Percentiles rank a stretch among this genome's conserved stretches.
Conservation (phyloP, 192 early-diverging fungal genomes). For the Coemansia sp. region DNA sequence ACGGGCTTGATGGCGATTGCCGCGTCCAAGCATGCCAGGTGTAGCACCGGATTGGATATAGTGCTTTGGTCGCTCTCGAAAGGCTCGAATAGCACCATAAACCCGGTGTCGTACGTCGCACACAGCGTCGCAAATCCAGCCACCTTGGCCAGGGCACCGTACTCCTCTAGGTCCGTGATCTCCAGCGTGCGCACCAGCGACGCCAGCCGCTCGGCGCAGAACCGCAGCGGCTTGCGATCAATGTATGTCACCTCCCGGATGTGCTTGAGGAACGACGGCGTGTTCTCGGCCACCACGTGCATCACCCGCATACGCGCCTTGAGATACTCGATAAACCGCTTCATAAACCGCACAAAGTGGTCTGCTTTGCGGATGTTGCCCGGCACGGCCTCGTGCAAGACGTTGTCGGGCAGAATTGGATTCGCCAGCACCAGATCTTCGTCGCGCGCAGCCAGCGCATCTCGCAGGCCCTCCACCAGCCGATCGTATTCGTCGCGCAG, state of each 20-base stretch:
- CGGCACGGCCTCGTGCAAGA: constrained; percentile 89
- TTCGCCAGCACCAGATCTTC: constrained; percentile 89
- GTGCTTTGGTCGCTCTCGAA: constrained; percentile 90
- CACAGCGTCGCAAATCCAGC: constrained; percentile 93
- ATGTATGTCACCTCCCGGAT: constrained; percentile 93
- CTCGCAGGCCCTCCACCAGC: constrained; percentile 84
- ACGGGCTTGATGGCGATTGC: constrained; percentile 95
- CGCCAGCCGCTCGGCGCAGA: constrained; percentile 88
- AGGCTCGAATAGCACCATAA: constrained; percentile 93
- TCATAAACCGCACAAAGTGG: constrained; percentile 95
- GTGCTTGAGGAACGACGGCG: constrained; percentile 88
- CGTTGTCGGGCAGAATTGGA: constrained; percentile 90
- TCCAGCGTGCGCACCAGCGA: constrained; percentile 90
- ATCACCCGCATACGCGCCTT: constrained; percentile 95
- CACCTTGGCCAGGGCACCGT: constrained; percentile 74
- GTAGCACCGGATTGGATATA: constrained; percentile 92
- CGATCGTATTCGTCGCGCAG: constrained; percentile 85
- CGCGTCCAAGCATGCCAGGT: constrained; percentile 93
- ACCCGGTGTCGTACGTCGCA: constrained; percentile 94
- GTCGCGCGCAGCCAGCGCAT: constrained; percentile 67
- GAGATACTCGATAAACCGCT: constrained; percentile 96
- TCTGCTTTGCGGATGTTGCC: constrained; percentile 97
- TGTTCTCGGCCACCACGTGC: constrained; percentile 96
- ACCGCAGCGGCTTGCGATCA: constrained; percentile 90
- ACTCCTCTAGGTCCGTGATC: constrained; percentile 87